These are phyloP conservation scores for Diaporthe australafricana DNA, from an alignment of 2,329 filamentous ascomycete species.

Conservation along the genomic window DNA sequence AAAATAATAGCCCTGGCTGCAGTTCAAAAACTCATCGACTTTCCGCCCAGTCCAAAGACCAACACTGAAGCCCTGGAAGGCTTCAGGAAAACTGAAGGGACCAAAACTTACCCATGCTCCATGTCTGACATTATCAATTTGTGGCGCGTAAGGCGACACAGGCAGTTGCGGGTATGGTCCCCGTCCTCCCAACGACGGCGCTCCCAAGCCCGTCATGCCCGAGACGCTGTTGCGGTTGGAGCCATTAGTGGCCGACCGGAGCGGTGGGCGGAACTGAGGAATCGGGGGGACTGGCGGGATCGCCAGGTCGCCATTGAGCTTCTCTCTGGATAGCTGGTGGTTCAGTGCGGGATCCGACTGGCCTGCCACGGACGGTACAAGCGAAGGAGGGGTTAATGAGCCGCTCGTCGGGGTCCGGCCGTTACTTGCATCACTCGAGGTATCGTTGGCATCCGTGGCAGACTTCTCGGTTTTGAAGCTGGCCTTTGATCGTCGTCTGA, in stretches of 20 bases:
- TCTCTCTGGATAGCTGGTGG: constrained; percentile 58
- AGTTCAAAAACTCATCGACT: not conserved
- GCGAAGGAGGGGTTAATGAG: constrained; percentile 80
- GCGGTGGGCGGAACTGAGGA: constrained; percentile 50
- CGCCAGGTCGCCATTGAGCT: constrained; percentile 36
- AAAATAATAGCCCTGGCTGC: too few species aligned
- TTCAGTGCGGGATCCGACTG: constrained; percentile 75
- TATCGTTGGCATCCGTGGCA: constrained; percentile 57
- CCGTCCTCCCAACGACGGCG: constrained; percentile 65
- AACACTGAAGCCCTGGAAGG: not conserved
- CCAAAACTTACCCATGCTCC: constrained; percentile 80
- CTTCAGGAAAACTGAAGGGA: not conserved
- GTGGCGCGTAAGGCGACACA: constrained; percentile 83
- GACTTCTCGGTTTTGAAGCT: constrained; percentile 77
- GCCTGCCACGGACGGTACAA: constrained; percentile 74
- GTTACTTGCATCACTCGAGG: constrained; percentile 70
- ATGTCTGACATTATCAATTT: constrained; percentile 81
- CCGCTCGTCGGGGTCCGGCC: constrained; percentile 74
- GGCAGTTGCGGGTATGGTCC: constrained; percentile 65
- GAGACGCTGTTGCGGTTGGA: constrained; percentile 73
- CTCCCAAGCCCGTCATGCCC: constrained; percentile 71
- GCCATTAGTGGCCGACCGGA: constrained; percentile 50
- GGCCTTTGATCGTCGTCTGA: constrained; percentile 81
- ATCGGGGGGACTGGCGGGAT: constrained; percentile 46
- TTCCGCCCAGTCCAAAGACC: not conserved